Evolutionary conservation across 306 rosid species (phyloP).

Genomic region (Arachis hypogaea): DNA sequence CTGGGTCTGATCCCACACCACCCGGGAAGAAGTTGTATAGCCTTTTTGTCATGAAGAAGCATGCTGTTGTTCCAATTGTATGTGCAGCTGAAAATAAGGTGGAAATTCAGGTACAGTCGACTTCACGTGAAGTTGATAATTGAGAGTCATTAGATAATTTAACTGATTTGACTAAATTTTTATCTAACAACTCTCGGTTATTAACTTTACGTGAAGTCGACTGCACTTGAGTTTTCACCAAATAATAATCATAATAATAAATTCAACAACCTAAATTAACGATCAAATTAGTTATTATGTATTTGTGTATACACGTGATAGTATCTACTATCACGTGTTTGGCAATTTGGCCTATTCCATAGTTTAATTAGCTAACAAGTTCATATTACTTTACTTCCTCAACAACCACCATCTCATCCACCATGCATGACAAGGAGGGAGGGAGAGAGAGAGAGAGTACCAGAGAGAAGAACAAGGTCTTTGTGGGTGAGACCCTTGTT

Average conservation of each 20-base stretch:
- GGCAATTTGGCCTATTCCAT: constrained; percentile 20
- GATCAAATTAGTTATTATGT: too few species aligned
- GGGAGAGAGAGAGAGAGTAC: constrained; percentile 50
- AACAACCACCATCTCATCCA: constrained; percentile 63
- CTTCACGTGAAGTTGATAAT: too few species aligned
- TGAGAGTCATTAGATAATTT: too few species aligned
- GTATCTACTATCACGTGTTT: too few species aligned
- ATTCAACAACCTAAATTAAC: too few species aligned
- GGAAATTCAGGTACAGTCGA: too few species aligned
- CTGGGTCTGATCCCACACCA: constrained; percentile 68
- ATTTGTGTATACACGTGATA: constrained; percentile 7
- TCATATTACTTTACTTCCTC: constrained; percentile 48
- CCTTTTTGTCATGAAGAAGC: constrained; percentile 80
- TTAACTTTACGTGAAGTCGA: too few species aligned
- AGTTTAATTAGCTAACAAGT: background rate
- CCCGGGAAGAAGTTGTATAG: constrained; percentile 67
- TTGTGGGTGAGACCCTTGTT: constrained; percentile 66
- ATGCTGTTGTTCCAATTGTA: constrained; percentile 91
- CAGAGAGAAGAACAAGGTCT: constrained; percentile 87
- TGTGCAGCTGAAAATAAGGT: constrained; percentile 56
- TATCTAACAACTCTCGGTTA: too few species aligned
- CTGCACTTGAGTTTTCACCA: too few species aligned
- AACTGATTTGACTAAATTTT: too few species aligned
- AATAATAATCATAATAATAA: too few species aligned
- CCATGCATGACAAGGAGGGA: constrained; percentile 50